Evolutionary conservation across 2,329 filamentous ascomycete genomes (phyloP).

Genomic region (Bipolaris cookei): DNA sequence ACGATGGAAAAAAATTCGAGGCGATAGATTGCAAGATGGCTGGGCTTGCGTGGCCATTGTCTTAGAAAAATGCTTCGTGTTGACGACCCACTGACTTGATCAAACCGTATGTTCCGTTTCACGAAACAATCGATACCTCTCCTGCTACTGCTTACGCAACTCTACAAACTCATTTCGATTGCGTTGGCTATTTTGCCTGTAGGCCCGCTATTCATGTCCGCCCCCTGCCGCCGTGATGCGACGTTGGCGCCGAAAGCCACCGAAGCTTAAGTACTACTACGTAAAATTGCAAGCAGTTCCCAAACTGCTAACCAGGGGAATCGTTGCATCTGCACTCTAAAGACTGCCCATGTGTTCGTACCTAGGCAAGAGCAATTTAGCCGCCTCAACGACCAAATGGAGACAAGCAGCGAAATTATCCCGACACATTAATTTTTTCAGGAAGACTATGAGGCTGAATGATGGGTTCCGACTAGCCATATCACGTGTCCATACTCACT

Average conservation of each 20-base stretch:
- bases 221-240: conserved; percentile 6
- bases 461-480: not conserved
- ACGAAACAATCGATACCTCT: not conserved
- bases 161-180: not conserved
- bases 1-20: not conserved
- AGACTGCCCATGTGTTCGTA: not conserved
- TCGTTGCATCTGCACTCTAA: conserved; percentile 1
- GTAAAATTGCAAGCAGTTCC: not conserved
- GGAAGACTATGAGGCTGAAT: not conserved
- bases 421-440: not conserved
- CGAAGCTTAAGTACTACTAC: not conserved
- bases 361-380: conserved; percentile 1
- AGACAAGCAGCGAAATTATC: not conserved
- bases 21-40: not conserved
- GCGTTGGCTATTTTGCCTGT: not conserved
- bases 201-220: conserved; percentile 12
- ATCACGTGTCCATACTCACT: not conserved
- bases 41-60: conserved; percentile 3
- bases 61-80: not conserved
- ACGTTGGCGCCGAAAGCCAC: not conserved
- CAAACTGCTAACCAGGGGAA: not conserved
- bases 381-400: not conserved
- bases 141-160: not conserved
- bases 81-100: not conserved
- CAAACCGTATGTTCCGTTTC: conserved; percentile 5